Base-by-base conservation (phyloP, 352 stramenopile genomes). In the Phytophthora idaei region DNA sequence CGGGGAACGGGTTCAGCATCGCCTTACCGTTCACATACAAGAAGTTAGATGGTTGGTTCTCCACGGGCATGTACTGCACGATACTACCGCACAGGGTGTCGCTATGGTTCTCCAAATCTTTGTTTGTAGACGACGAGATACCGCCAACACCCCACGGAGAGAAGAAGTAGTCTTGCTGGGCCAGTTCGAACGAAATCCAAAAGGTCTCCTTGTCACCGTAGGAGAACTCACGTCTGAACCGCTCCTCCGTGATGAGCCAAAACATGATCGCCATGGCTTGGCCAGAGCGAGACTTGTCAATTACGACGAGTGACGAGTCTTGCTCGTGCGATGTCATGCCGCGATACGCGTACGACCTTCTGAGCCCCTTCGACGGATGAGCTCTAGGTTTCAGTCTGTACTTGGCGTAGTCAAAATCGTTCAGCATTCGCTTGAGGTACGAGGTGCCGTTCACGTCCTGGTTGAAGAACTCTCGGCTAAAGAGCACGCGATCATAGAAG, bases 141-240 rank as follows among this genome's bases (percentile, higher is more conserved):
- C 72, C 75, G 10, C 74, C 76, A 8, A 85, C 74, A 1, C 80
- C 77, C 77, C 76, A 89, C 1, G 82, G 82, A 8, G 80, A 90
- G 63, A 91, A 91, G 17, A 74, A 73, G 31, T 87, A 93, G 14
- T 74, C 44, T 37, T 57, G 37, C 15, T 83, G 71, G 1, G 74
- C 68, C 28, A 90, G 72, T 53, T 87, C 80, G 57, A 71, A 91
- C n/a, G 82, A 66, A 36, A 93, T 62, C 84, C 82, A 93, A 42
- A 90, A 91, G 2, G 74, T 62, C 52, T 93, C 84, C 66, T 91
- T 90, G 70, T 90, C 80, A 3, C 82, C 80, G 66, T 73, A 90
- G 2, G 79, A 90, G 37, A 84, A 90, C 44, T 76, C 61, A 36
- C 70, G 64, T 12, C 61, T 36, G 52, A 90, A 89, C 4, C 82